A percentile compares a stretch with the other conserved stretches of the same genome.
These are phyloP conservation scores for Chloranthus sessilifolius DNA, from an alignment of 164 flowering plant genomes.

Conservation along the genomic window DNA sequence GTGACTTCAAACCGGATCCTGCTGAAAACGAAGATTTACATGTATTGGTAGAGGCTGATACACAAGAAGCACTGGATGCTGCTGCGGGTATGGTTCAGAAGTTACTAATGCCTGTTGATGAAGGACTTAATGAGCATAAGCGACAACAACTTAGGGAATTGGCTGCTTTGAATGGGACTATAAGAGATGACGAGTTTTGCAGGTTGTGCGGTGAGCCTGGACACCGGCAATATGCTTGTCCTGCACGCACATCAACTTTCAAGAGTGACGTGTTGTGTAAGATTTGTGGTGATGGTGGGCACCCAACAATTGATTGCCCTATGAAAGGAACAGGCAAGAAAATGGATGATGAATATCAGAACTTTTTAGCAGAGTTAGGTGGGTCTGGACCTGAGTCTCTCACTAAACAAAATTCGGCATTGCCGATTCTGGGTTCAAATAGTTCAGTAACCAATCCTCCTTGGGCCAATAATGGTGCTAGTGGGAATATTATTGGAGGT, in stretches of 20 bases:
- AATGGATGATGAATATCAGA: conserved; percentile 96
- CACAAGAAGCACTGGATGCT: conserved; percentile 81
- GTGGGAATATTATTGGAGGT: conserved; percentile 29
- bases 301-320: conserved; percentile 93
- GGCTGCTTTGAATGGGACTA: conserved; percentile 91
- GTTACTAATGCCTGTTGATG: conserved; percentile 92
- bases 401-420: conserved; percentile 37
- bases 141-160: conserved; percentile 91
- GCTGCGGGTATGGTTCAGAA: conserved; percentile 98
- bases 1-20: conserved; percentile 75
- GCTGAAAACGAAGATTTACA: conserved; percentile 94
- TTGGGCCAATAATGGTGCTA: conserved; percentile 52
- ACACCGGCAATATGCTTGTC: conserved; percentile 90
- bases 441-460: conserved; percentile 70
- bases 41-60: conserved; percentile 93
- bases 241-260: conserved; percentile 69
- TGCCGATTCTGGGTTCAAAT: conserved; percentile 43
- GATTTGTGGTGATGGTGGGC: conserved; percentile 98
- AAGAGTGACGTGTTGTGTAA: conserved; percentile 91
- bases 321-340: conserved; percentile 90
- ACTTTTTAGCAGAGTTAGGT: conserved; percentile 88
- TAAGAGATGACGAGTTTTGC: conserved; percentile 91
- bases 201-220: conserved; percentile 96
- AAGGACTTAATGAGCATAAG: conserved; percentile 90
- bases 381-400: conserved; percentile 73